phyloP scores from a whole-genome alignment of 2,329 filamentous ascomycete genomes.

The Pseudogymnoascus pannorum region DNA sequence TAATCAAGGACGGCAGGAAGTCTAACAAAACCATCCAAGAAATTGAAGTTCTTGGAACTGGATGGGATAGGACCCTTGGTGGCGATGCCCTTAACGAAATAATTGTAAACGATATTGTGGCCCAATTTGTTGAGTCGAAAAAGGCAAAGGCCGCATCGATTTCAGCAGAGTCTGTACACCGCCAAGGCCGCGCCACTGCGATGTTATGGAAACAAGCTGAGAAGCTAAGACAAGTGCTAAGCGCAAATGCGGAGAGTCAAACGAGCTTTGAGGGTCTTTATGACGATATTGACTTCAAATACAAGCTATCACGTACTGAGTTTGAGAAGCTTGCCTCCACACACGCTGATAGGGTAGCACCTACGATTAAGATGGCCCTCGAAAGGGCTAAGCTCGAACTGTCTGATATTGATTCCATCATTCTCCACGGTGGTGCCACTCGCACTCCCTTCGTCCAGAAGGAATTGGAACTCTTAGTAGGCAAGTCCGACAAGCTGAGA shows the following conservation, averaged over 20 bases:
- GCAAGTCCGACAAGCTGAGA: conserved; percentile 70
- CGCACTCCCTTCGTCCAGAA: conserved; percentile 93
- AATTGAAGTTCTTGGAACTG: conserved; percentile 76
- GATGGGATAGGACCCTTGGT: conserved; percentile 85
- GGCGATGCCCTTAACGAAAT: conserved; percentile 84
- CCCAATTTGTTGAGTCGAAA: conserved; percentile 65
- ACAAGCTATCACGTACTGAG: conserved; percentile 71
- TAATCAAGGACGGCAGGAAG: conserved; percentile 83
- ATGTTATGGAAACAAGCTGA: conserved; percentile 93
- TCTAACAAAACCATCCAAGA: conserved; percentile 97
- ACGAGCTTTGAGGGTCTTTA: conserved; percentile 82
- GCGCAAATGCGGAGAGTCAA: conserved; percentile 78
- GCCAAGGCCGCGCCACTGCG: conserved; percentile 75
- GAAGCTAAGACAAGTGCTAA: conserved; percentile 78
- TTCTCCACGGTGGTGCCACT: conserved; percentile 84
- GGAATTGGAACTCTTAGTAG: conserved; percentile 68
- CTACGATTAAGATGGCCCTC: conserved; percentile 67
- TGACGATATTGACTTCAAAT: conserved; percentile 88
- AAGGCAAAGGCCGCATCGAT: conserved; percentile 59
- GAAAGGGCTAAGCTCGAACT: conserved; percentile 64
- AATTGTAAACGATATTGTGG: conserved; percentile 82
- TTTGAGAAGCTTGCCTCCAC: conserved; percentile 73
- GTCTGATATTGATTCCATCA: conserved; percentile 76
- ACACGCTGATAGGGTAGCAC: conserved; percentile 60
- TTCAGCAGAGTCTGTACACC: conserved; percentile 55